These are phyloP conservation scores for Metrosideros polymorpha DNA, from an alignment of 441 rosid genomes.

Conservation along the genomic window DNA sequence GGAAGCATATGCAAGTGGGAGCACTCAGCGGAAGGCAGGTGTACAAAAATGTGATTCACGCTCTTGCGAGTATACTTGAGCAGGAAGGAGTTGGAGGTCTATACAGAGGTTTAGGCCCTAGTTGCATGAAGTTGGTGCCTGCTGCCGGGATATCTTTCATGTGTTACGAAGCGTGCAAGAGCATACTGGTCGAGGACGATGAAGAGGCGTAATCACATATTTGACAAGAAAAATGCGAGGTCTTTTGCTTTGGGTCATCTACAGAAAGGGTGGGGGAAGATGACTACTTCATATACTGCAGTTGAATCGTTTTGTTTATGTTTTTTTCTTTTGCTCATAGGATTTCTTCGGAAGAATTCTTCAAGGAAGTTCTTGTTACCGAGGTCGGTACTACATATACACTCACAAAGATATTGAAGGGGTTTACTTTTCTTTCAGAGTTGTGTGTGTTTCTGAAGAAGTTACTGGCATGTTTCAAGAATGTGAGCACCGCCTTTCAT, in stretches of 20 bases:
- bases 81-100: slow-evolving; percentile 71
- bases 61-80: slow-evolving; percentile 76
- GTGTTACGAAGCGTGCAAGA: slow-evolving; percentile 96
- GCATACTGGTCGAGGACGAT: slow-evolving; percentile 66
- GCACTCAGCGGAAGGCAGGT: slow-evolving; percentile 83
- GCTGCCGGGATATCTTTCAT: slow-evolving; percentile 98
- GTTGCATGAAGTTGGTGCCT: slow-evolving; percentile 97
- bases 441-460: neutral
- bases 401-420: neutral
- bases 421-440: neutral
- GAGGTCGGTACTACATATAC: neutral
- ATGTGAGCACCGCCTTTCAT: neutral
- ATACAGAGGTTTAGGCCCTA: slow-evolving; percentile 90
- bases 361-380: neutral
- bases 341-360: neutral
- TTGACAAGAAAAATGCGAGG: neutral
- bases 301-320: neutral
- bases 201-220: slow-evolving; percentile 22
- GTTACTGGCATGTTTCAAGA: neutral
- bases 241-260: neutral
- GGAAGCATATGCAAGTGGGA: slow-evolving; percentile 98
- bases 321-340: neutral
- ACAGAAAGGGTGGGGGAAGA: neutral
- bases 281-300: neutral
- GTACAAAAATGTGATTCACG: slow-evolving; percentile 76